Evolutionary conservation across 2,329 filamentous ascomycete genomes (phyloP), one percentile per base, ranked within the genome.

Genomic region (Verticillium tricorpus): DNA sequence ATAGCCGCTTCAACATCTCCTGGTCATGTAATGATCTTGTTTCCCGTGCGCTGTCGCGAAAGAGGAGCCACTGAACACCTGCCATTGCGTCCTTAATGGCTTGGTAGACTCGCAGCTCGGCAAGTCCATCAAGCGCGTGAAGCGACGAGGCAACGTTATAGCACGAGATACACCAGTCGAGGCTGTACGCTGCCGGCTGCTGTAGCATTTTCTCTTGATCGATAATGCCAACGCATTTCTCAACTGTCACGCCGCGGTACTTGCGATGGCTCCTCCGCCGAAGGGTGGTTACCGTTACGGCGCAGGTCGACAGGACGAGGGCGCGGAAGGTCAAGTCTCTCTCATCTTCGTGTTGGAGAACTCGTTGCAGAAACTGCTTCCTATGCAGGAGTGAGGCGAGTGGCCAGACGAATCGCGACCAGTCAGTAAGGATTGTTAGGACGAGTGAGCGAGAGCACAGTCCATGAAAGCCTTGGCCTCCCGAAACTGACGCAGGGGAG

Each of bases 161-260:
- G 65, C 72, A 70, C n/a, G 73, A 69, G 25, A 74, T 68, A 62
- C 73, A 74, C 66, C 73, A 75, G 54, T 76, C 73, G 0, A 76
- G 61, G 2, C 69, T 69, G 57, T 72, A 75, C 5, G 9, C 35
- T 0, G 60, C 54, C 0, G 68, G 64, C 45, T 19, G n/a, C 55
- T 50, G 56, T 0, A 74, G 63, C 17, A 75, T 61, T 3, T 68
- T 57, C n/a, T 72, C 63, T 3, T 68, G 61, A 39, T 73, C 70
- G 17, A 76, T 67, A 15, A 74, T 69, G 15, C 68, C 64, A 2
- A 72, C 55, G 50, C 73, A 75, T 11, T 64, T 62, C 11, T 69
- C 63, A 12, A 73, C 67, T 0, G 72, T 74, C 14, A 76, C 62
- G 35, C 59, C 56, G 0, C 66, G 62, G 62, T 72, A 72, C 34